These are phyloP conservation scores for Isatis lusitanica DNA, from an alignment of 441 rosid species.

Conservation along the genomic window DNA sequence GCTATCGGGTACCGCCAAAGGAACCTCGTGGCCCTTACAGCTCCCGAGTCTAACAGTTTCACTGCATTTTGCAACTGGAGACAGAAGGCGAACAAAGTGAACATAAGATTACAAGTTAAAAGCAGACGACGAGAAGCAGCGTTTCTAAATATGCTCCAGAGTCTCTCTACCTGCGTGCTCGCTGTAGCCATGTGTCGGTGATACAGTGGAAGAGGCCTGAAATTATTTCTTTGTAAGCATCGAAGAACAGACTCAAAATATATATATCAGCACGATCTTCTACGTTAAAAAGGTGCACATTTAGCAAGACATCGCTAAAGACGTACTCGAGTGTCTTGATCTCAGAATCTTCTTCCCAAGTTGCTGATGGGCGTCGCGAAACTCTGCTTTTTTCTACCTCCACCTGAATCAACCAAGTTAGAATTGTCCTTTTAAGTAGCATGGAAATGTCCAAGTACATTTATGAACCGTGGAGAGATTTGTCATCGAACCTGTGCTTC, in stretches of 20 bases:
- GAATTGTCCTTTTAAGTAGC: slow-evolving; percentile 1
- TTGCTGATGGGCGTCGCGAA: slow-evolving; percentile 67
- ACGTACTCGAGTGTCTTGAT: slow-evolving; percentile 93
- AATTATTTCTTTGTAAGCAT: slow-evolving; percentile 27
- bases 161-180: slow-evolving; percentile 64
- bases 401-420: slow-evolving; percentile 47
- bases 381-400: slow-evolving; percentile 90
- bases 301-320: neutral
- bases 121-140: neutral
- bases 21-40: slow-evolving; percentile 95
- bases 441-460: slow-evolving; percentile 7
- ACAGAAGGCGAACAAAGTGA: neutral
- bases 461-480: slow-evolving; percentile 20
- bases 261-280: neutral
- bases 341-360: slow-evolving; percentile 96
- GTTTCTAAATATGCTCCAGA: slow-evolving; percentile 10
- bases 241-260: neutral
- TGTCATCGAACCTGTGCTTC: slow-evolving; percentile 71
- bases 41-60: slow-evolving; percentile 86
- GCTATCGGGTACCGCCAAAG: slow-evolving; percentile 98
- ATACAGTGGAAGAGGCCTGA: slow-evolving; percentile 93
- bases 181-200: slow-evolving; percentile 89
- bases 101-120: neutral
- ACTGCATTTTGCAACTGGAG: slow-evolving; percentile 91
- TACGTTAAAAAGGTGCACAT: neutral